Evolutionary conservation across 148 eudicot species (phyloP).

Genomic region (Drosera capensis): DNA sequence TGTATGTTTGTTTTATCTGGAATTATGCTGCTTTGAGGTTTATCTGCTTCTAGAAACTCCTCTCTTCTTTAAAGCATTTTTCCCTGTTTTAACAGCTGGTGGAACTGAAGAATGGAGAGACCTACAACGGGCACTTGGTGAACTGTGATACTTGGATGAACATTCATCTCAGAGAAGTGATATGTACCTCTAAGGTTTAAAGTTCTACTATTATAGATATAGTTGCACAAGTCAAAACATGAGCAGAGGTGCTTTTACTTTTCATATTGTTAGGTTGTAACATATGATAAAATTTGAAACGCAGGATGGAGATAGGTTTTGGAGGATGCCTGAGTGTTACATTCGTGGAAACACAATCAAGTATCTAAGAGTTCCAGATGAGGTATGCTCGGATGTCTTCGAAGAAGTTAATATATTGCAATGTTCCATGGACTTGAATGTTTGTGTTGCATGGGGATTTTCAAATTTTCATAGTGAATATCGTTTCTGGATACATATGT

Average conservation of each 20-base stretch:
- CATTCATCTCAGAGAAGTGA: slow-evolving; percentile 92
- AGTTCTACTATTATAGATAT: neutral
- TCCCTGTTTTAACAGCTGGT: slow-evolving; percentile 35
- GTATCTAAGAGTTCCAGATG: slow-evolving; percentile 36
- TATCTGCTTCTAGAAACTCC: neutral
- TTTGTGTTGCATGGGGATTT: no score
- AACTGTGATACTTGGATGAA: slow-evolving; percentile 98
- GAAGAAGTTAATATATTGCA: no score
- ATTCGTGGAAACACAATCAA: slow-evolving; percentile 88
- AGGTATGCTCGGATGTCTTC: slow-evolving; percentile 16
- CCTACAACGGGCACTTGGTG: slow-evolving; percentile 89
- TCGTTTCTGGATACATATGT: no score
- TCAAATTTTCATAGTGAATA: no score
- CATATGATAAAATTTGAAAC: slow-evolving; percentile 6
- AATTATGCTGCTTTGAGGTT: neutral
- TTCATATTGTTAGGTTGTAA: neutral
- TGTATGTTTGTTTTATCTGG: neutral
- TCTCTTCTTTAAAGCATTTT: neutral
- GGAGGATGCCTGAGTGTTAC: slow-evolving; percentile 95
- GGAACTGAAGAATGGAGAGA: slow-evolving; percentile 91
- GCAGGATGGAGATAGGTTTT: slow-evolving; percentile 92
- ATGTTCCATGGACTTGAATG: no score
- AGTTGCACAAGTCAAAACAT: neutral
- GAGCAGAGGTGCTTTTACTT: neutral
- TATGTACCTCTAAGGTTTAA: slow-evolving; percentile 78